phyloP scores from a whole-genome alignment of 1,284 basidiomycete species.

The Puccinia hordei region DNA sequence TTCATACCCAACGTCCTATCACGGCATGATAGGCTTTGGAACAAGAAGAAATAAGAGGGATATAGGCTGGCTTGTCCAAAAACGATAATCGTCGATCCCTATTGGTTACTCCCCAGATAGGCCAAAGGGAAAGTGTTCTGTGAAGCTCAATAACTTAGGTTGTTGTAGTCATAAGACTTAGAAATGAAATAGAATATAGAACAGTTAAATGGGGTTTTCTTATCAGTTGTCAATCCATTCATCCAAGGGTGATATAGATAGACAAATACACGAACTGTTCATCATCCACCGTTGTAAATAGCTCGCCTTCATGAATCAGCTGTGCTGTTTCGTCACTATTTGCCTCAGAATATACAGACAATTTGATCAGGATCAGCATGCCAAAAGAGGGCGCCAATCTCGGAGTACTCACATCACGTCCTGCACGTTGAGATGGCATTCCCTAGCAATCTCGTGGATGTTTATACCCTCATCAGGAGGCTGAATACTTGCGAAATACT shows the following conservation, averaged over 20 bases:
- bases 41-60: too few relatives aligned
- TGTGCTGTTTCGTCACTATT: constrained; percentile 68
- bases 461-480: constrained; percentile 54
- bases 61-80: too few relatives aligned
- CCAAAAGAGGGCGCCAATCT: background rate
- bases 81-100: too few relatives aligned
- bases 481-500: constrained; percentile 43
- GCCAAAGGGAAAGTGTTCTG: too few relatives aligned
- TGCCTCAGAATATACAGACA: background rate
- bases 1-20: too few relatives aligned
- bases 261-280: constrained; percentile 34
- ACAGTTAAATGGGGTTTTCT: background rate
- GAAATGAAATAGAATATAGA: background rate
- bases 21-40: too few relatives aligned
- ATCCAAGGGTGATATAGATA: background rate
- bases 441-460: constrained; percentile 52
- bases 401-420: background rate
- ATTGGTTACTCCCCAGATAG: too few relatives aligned
- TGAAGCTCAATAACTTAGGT: background rate
- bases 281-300: constrained; percentile 65
- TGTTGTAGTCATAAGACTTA: constrained; percentile 17
- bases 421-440: constrained; percentile 59
- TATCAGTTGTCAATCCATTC: background rate
- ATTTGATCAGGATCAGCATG: too few relatives aligned
- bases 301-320: constrained; percentile 69